These are phyloP conservation scores for Casuarina cunninghamiana DNA, from an alignment of 306 rosid species.

Conservation along the genomic window DNA sequence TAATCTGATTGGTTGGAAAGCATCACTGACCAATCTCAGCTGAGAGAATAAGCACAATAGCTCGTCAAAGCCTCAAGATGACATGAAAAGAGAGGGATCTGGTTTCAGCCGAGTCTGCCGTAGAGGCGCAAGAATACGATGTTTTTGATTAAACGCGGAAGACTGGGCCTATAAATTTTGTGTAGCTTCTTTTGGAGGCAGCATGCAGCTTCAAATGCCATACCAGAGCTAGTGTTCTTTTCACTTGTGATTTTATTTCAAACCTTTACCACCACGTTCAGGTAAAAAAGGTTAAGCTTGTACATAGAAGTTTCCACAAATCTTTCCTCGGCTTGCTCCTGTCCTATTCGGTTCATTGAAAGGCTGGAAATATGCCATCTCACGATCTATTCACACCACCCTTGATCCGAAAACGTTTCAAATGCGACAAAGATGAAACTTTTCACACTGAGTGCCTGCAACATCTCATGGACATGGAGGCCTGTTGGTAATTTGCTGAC, in stretches of 20 bases:
- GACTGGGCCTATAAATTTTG: background rate
- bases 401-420: background rate
- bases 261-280: background rate
- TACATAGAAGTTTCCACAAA: background rate
- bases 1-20: conserved; percentile 16
- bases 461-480: background rate
- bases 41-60: background rate
- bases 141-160: background rate
- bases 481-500: background rate
- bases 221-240: background rate
- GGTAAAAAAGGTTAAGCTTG: background rate
- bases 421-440: background rate
- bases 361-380: background rate
- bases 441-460: background rate
- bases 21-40: conserved; percentile 1
- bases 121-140: background rate
- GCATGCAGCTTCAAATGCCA: background rate
- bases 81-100: background rate
- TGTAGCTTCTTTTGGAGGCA: background rate
- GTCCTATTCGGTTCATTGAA: background rate
- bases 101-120: background rate
- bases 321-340: background rate
- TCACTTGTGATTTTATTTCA: background rate
- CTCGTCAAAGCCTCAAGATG: background rate
- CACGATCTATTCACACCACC: background rate